Evolutionary conservation across 179 eudicot genomes (phyloP).

Genomic region (Camellia oleifera): DNA sequence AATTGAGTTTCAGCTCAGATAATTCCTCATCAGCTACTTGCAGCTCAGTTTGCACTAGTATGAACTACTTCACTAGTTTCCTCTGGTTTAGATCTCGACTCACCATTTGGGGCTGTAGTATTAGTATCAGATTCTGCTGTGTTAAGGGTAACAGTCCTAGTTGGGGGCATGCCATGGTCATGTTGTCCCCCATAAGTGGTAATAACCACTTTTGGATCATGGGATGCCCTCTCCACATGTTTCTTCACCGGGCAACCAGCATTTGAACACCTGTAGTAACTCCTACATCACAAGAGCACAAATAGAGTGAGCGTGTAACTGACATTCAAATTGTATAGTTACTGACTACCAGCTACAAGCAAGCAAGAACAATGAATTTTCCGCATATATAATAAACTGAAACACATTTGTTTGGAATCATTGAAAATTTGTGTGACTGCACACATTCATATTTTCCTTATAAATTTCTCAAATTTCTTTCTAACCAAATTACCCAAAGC

Average conservation of each 20-base stretch:
- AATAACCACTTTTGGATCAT: conserved; percentile 58
- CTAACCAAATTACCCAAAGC: too few relatives aligned
- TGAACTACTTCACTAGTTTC: conserved; percentile 20
- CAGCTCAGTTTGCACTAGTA: conserved; percentile 20
- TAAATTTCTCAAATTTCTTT: neutral
- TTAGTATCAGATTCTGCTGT: conserved; percentile 24
- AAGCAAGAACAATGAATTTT: neutral
- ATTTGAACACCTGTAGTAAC: conserved; percentile 86
- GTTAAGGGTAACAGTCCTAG: conserved; percentile 41
- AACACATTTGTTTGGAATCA: neutral
- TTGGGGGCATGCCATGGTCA: conserved; percentile 57
- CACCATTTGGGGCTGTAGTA: conserved; percentile 18
- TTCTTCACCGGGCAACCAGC: conserved; percentile 77
- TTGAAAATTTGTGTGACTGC: neutral
- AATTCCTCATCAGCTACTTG: neutral
- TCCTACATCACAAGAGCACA: conserved; percentile 45
- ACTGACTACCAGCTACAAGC: neutral
- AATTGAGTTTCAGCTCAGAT: neutral
- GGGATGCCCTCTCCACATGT: conserved; percentile 69
- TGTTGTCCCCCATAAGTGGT: conserved; percentile 83
- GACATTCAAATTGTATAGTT: neutral
- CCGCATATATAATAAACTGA: neutral
- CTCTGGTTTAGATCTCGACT: conserved; percentile 29
- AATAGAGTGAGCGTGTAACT: conserved; percentile 1
- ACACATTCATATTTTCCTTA: neutral